Base-by-base conservation (phyloP, 1,284 basidiomycete genomes). In the Mrakiaceae sp. region DNA sequence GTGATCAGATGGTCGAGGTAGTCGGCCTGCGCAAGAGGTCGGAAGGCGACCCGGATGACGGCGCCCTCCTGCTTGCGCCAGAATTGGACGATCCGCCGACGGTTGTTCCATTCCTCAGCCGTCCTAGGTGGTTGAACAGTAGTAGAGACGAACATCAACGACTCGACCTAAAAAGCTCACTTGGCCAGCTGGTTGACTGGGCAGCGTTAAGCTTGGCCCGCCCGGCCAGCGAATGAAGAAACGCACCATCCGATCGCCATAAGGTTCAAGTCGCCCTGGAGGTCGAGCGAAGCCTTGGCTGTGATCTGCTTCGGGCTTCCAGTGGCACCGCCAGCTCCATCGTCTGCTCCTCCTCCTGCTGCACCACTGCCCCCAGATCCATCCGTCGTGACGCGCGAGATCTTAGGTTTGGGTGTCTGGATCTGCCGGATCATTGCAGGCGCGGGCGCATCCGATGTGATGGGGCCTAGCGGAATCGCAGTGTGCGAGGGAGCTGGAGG, bases 191-290 rank as follows among this genome's bases (percentile, higher is more conserved):
- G 27, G 27, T 27, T 27, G 10, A 56, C 3, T 11, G 27, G 53
- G 46, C 48, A 43, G 16, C 7, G 46, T n/a, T 8, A 43, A 10
- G 47, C 53, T 46, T 7, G 40, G 5, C 12, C n/a, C 10, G 7
- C 12, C 12, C 16, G 44, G 12, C 9, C 54, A 49, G 2, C 11
- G 4, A 43, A 27, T 16, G 63, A 53, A 39, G 10, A 14, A 58
- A 71, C 73, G 70, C 70, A 77, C 81, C 81, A 82, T 14, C 78
- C 79, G 54, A 78, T 73, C 6, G 80, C 78, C 79, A 82, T 80
- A 39, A 74, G 69, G 62, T 75, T 73, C 50, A 82, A 70, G 69
- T 82, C 79, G 44, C 78, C 78, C 40, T 77, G 73, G 8, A 81
- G 68, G 58, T 74, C 73, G 49, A 80, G 59, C 11, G 51, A 42